Percentiles rank a stretch among this genome's conserved stretches.
phyloP scores from a whole-genome alignment of 306 rosid genomes.

The Trichosanthes cucumerina region DNA sequence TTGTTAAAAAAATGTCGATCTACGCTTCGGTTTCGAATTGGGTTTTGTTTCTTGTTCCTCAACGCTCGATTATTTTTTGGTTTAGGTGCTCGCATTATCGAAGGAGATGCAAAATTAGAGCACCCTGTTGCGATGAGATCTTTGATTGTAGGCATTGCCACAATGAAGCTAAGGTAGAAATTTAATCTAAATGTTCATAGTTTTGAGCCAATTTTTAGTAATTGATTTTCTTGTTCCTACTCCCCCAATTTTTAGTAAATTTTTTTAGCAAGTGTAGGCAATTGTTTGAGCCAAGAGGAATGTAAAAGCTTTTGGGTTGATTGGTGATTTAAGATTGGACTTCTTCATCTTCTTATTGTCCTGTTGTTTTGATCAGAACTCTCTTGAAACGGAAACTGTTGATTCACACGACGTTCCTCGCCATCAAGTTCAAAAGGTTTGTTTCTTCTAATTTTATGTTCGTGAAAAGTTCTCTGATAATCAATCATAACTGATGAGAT shows the following conservation, averaged over 20 bases:
- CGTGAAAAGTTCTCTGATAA: too few species aligned
- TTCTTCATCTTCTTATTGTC: not conserved
- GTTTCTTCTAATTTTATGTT: not conserved
- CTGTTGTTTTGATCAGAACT: conserved; percentile 30
- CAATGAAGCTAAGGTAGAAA: conserved; percentile 37
- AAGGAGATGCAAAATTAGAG: conserved; percentile 39
- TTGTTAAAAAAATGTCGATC: not conserved
- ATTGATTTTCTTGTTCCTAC: not conserved
- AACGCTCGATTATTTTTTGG: not conserved
- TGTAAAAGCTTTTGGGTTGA: too few species aligned
- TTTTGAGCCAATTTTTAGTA: not conserved
- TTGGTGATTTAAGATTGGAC: too few species aligned
- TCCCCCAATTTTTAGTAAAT: too few species aligned
- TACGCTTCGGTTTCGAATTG: not conserved
- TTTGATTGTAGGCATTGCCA: conserved; percentile 46
- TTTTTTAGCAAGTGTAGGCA: too few species aligned
- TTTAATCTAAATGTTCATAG: not conserved
- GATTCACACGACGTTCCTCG: conserved; percentile 57
- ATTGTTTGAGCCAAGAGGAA: too few species aligned
- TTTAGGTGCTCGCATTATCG: conserved; percentile 36
- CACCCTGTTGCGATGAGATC: conserved; percentile 42
- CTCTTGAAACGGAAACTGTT: conserved; percentile 20
- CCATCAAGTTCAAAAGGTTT: conserved; percentile 48
- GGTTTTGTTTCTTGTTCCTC: not conserved
- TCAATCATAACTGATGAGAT: not conserved